These are phyloP conservation scores for Buddleja alternifolia DNA, from an alignment of 257 asterid species.

Conservation along the genomic window DNA sequence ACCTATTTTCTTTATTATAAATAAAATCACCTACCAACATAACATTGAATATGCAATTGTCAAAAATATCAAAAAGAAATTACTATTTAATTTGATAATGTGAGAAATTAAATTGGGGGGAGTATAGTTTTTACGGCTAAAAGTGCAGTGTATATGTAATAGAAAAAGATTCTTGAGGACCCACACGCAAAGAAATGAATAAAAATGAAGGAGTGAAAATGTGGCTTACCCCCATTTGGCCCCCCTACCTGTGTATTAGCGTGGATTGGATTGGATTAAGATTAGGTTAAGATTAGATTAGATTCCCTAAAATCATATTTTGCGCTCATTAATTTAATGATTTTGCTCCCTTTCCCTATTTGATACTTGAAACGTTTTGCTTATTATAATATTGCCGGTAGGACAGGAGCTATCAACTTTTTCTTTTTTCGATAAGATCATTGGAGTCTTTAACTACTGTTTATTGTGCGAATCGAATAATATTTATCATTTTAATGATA, in stretches of 20 bases:
- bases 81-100: neutral
- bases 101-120: no score
- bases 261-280: neutral
- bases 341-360: neutral
- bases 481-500: no score
- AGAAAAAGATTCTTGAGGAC: constrained; percentile 45
- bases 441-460: no score
- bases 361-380: neutral
- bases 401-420: no score
- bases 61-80: neutral
- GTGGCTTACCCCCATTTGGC: constrained; percentile 12
- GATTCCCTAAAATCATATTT: constrained; percentile 6
- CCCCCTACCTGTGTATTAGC: constrained; percentile 1
- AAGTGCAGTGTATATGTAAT: constrained; percentile 2
- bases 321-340: neutral
- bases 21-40: no score
- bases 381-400: no score
- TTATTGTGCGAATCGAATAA: no score
- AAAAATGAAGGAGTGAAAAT: constrained; percentile 27
- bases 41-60: neutral
- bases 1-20: no score
- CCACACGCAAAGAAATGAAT: constrained; percentile 44
- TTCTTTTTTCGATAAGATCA: no score
- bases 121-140: constrained; percentile 4
- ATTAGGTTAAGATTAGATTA: constrained; percentile 9